A percentile compares a stretch with the other conserved stretches of the same genome.
These are phyloP conservation scores for Colletotrichum liaoningense DNA, from an alignment of 2,329 filamentous ascomycete genomes.

Conservation along the genomic window DNA sequence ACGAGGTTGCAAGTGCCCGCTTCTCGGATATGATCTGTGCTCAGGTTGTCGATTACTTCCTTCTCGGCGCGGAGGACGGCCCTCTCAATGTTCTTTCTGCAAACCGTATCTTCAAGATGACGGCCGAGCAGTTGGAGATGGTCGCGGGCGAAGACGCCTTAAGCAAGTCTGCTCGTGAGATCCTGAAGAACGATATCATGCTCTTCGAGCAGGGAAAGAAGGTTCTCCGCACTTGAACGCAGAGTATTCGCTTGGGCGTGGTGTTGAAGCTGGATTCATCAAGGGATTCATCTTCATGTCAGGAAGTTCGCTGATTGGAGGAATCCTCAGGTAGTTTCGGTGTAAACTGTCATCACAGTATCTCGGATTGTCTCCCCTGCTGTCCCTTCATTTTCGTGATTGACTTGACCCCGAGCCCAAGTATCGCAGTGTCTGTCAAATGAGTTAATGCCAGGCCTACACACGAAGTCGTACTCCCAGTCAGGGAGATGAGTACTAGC, in stretches of 20 bases:
- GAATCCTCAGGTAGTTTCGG: not conserved
- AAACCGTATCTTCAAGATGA: constrained; percentile 60
- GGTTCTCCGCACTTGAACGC: constrained; percentile 8
- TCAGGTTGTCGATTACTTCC: constrained; percentile 65
- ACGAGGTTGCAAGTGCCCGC: constrained; percentile 68
- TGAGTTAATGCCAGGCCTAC: not conserved
- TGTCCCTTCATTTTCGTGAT: not conserved
- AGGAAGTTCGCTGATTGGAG: not conserved
- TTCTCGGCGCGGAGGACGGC: constrained; percentile 60
- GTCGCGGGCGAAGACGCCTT: constrained; percentile 69
- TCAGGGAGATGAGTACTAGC: not conserved
- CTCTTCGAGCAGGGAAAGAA: constrained; percentile 53
- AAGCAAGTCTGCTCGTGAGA: constrained; percentile 52
- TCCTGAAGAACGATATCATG: constrained; percentile 57
- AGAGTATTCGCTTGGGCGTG: too few relatives aligned
- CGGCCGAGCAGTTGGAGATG: constrained; percentile 58
- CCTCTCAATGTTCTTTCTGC: constrained; percentile 66
- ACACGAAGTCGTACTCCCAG: not conserved
- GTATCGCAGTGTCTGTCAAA: not conserved
- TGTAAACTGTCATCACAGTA: not conserved
- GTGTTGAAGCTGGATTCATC: not conserved
- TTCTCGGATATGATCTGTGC: constrained; percentile 73
- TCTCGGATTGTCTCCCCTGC: not conserved
- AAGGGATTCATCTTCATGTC: not conserved
- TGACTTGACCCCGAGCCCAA: not conserved